Percentiles rank a stretch among this genome's conserved stretches.
Conservation (phyloP, 805 yeast species). For the Candida piceae region DNA sequence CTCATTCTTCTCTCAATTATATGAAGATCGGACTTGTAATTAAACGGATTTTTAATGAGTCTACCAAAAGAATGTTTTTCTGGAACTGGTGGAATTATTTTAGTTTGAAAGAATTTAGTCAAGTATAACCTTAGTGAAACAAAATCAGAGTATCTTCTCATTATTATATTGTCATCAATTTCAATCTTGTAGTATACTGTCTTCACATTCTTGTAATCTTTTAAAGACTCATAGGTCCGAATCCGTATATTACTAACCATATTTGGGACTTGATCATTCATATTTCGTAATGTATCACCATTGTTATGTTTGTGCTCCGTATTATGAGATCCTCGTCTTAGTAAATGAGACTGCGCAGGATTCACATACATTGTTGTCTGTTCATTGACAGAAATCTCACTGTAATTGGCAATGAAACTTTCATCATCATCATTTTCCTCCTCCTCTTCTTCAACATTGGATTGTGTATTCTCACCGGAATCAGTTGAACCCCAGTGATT, state of each 20-base stretch:
- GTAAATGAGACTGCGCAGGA: conserved; percentile 7
- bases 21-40: conserved; percentile 26
- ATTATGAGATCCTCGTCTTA: too few species aligned
- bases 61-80: conserved; percentile 58
- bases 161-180: conserved; percentile 18
- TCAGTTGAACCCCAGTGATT: too few species aligned
- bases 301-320: too few species aligned
- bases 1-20: conserved; percentile 46
- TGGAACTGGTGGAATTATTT: conserved; percentile 96
- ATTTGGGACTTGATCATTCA: too few species aligned
- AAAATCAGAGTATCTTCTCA: conserved; percentile 89
- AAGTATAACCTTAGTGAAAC: conserved; percentile 72
- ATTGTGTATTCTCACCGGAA: too few species aligned
- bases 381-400: conserved; percentile 10
- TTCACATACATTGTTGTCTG: conserved; percentile 16
- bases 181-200: conserved; percentile 29
- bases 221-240: conserved; percentile 16
- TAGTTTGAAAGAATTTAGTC: conserved; percentile 69
- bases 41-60: conserved; percentile 28
- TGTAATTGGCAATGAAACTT: conserved; percentile 3
- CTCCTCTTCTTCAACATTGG: not conserved
- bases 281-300: too few species aligned
- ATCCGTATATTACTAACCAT: not conserved
- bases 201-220: conserved; percentile 25
- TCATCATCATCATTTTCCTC: conserved; percentile 4